Conservation (phyloP, 768 basidiomycete species). For the Holtermanniella nyarrowii region DNA sequence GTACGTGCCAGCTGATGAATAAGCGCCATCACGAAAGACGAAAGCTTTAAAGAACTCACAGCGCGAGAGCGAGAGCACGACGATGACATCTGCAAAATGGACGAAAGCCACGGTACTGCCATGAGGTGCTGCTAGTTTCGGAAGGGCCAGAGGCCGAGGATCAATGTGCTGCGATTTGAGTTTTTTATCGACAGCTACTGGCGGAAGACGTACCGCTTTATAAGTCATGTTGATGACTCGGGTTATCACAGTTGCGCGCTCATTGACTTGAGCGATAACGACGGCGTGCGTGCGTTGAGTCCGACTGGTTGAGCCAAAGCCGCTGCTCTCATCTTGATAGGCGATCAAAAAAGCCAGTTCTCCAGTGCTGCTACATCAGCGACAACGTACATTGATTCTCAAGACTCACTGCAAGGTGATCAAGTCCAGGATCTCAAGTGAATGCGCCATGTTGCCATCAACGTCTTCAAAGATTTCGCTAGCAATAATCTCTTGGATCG, state of each 20-base stretch:
- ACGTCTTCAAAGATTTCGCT: background rate
- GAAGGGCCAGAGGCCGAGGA: conserved; percentile 36
- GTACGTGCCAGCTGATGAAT: conserved; percentile 22
- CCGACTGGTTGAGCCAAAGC: background rate
- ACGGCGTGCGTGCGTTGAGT: conserved; percentile 27
- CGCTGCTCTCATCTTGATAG: conserved; percentile 13
- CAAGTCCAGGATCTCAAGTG: conserved; percentile 33
- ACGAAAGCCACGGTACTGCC: conserved; percentile 34
- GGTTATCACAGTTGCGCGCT: conserved; percentile 7
- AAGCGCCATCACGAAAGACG: background rate
- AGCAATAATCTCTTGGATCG: background rate
- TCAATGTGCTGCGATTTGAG: conserved; percentile 26
- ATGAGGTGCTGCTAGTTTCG: conserved; percentile 33
- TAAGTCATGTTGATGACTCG: conserved; percentile 15
- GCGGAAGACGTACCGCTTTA: conserved; percentile 11
- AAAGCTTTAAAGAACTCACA: conserved; percentile 8
- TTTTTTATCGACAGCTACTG: background rate
- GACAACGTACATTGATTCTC: background rate
- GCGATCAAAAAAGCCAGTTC: conserved; percentile 35
- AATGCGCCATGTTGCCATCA: background rate
- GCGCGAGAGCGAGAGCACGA: conserved; percentile 31
- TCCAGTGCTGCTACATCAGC: conserved; percentile 6
- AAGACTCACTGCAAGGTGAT: conserved; percentile 13
- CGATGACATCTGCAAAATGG: conserved; percentile 38
- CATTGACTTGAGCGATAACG: conserved; percentile 21